A percentile compares a stretch with the other conserved stretches of the same genome.
These are phyloP conservation scores for Chlamydomonas sphaeroides DNA, from an alignment of 139 green algal species.

Conservation along the genomic window DNA sequence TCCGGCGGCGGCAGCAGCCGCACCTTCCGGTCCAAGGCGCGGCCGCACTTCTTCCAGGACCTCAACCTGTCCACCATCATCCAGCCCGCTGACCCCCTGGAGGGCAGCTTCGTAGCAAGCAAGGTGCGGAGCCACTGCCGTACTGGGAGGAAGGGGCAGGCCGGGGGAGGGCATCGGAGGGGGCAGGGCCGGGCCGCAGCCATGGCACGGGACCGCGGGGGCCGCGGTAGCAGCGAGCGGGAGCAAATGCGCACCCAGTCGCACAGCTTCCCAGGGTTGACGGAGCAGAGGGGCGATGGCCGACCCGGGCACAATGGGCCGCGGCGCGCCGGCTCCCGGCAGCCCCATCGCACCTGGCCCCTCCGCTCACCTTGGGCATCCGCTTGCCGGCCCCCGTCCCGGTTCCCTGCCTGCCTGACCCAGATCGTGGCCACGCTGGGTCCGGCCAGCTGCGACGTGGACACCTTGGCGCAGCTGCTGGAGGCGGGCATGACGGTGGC, in stretches of 20 bases:
- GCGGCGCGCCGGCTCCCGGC: not conserved
- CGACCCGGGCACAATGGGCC: no score
- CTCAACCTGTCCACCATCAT: conserved; percentile 25
- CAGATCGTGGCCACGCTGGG: conserved; percentile 59
- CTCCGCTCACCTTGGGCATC: no score
- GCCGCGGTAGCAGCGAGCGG: no score
- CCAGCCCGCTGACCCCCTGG: conserved; percentile 8
- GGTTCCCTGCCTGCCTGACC: not conserved
- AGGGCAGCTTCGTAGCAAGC: conserved; percentile 37
- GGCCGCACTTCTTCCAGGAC: conserved; percentile 35
- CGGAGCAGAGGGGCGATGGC: no score
- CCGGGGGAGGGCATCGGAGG: not conserved
- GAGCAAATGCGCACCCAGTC: no score
- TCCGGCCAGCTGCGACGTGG: conserved; percentile 65
- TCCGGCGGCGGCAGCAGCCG: conserved; percentile 21
- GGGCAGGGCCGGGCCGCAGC: no score
- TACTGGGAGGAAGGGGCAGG: not conserved
- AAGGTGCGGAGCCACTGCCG: conserved; percentile 31
- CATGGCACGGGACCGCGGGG: no score
- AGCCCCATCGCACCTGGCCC: not conserved
- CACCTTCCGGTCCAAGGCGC: conserved; percentile 26
- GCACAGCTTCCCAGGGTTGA: no score
- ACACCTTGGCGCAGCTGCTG: conserved; percentile 72
- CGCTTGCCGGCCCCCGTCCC: no score
- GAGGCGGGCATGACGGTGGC: conserved; percentile 76